phyloP scores from a whole-genome alignment of 495 filamentous ascomycete genomes.

The Tuber calosporum region DNA sequence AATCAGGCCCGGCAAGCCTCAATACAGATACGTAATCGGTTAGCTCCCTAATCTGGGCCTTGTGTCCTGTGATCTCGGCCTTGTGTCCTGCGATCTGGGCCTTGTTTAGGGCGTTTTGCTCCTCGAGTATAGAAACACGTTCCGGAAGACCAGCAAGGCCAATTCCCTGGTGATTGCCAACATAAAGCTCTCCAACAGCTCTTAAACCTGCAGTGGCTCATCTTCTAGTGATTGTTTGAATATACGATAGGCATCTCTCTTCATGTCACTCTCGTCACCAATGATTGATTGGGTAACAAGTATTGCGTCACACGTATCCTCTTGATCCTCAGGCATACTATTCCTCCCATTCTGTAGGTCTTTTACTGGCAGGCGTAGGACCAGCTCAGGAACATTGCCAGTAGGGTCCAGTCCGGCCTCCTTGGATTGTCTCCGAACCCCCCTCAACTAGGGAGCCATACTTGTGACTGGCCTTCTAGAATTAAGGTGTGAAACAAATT shows the following conservation, averaged over 20 bases:
- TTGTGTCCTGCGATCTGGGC: background rate
- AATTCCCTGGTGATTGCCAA: slow-evolving; percentile 15
- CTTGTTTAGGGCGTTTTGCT: background rate
- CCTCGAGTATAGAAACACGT: background rate
- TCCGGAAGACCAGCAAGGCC: background rate
- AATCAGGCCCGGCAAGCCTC: background rate
- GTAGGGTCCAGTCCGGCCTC: background rate
- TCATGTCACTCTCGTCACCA: slow-evolving; percentile 8
- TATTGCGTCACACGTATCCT: slow-evolving; percentile 18
- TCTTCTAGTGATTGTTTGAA: slow-evolving; percentile 10
- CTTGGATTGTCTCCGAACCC: background rate
- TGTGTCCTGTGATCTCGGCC: too few relatives aligned
- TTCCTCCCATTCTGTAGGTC: background rate
- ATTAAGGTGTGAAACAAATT: slow-evolving; percentile 58
- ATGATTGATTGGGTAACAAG: slow-evolving; percentile 14
- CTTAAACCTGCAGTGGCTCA: slow-evolving; percentile 12
- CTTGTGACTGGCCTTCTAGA: slow-evolving; percentile 65
- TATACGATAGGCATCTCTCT: slow-evolving; percentile 9
- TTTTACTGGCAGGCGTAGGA: background rate
- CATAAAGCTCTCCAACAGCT: slow-evolving; percentile 12
- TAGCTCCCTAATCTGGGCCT: background rate
- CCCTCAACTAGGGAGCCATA: background rate
- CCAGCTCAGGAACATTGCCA: background rate
- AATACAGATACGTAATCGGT: background rate
- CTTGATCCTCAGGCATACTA: slow-evolving; percentile 7